Conservation (phyloP, 2,329 filamentous ascomycete genomes). For the Penicillium sp. region DNA sequence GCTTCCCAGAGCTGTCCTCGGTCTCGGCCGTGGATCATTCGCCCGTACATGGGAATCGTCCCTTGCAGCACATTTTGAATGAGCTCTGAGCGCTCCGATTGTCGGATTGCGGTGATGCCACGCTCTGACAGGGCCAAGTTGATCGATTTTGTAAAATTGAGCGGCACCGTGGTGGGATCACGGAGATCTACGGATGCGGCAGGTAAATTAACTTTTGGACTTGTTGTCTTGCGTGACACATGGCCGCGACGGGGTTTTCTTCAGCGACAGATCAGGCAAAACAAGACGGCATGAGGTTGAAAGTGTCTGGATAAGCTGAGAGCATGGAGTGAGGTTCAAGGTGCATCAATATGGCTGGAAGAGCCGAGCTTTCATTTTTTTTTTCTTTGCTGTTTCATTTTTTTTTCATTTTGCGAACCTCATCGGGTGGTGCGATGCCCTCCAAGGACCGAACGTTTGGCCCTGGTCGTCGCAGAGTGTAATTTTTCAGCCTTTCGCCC, state of each 20-base stretch:
- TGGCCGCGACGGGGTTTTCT: no score
- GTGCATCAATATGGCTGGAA: no score
- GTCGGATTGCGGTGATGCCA: slow-evolving; percentile 79
- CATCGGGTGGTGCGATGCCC: no score
- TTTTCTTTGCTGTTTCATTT: no score
- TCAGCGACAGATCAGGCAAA: no score
- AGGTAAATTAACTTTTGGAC: slow-evolving; percentile 9
- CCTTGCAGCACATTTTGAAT: slow-evolving; percentile 67
- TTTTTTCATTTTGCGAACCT: no score
- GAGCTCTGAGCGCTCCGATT: slow-evolving; percentile 61
- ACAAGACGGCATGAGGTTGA: no score
- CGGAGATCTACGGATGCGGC: slow-evolving; percentile 63
- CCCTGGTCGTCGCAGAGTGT: not conserved
- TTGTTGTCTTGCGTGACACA: slow-evolving; percentile 6
- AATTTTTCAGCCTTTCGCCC: not conserved
- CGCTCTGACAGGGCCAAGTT: slow-evolving; percentile 91
- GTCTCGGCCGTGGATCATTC: slow-evolving; percentile 82
- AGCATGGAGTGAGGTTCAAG: no score
- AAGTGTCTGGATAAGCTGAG: no score
- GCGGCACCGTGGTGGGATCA: slow-evolving; percentile 70
- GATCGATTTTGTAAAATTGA: slow-evolving; percentile 98
- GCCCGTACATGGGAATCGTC: slow-evolving; percentile 88
- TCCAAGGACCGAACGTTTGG: no score
- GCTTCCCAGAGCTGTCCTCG: slow-evolving; percentile 66
- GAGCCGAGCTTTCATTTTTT: no score